Evolutionary conservation across 208 protist genomes (phyloP), one percentile per base, ranked within the genome.

Genomic region (Acanthamoeba quina): DNA sequence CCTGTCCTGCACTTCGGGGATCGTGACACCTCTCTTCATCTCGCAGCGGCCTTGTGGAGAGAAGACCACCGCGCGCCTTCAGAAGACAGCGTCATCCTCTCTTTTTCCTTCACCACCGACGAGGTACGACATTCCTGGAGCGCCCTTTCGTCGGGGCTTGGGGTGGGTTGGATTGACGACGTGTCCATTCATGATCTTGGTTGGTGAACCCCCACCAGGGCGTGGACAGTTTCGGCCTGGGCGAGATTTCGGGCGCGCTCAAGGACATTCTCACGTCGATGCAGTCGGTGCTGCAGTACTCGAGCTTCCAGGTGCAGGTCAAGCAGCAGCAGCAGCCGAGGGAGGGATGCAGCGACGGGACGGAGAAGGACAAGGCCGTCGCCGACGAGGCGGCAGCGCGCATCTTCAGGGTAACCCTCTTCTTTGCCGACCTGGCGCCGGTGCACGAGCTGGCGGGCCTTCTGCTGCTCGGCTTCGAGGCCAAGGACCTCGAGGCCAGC

Each of bases 221-320:
- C 29, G 19, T 78, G 70, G 70, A 78, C 24, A 78, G 70, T 31
- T 78, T 78, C 41, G 70, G 70, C 4, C 70, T 78, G 31, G 70
- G 70, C 31, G 70, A 78, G 70, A 10, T 78, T 5, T 78, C 70
- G 41, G 70, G 70, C 11, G 34, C 70, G 37, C 29, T 78, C 34
- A 78, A 78, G 70, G 70, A 78, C 41, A 78, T 78, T 13, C 70
- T 78, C 31, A 4, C 70, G 9, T 15, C 34, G 29, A 21, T 78
- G 29, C 70, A 44, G 31, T 15, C 34, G 3, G 31, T 47, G 70
- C 24, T 49, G 1, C 29, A 78, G 31, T 78, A 78, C 41, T 78
- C 70, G 41, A 78, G 70, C 70, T 78, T 78, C 34, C 37, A 24
- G 26, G 70, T 78, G 7, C 31, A 78, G 70, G 41, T 78, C 70